Evolutionary conservation across 257 asterid species (phyloP).

Genomic region (Petrea volubilis): DNA sequence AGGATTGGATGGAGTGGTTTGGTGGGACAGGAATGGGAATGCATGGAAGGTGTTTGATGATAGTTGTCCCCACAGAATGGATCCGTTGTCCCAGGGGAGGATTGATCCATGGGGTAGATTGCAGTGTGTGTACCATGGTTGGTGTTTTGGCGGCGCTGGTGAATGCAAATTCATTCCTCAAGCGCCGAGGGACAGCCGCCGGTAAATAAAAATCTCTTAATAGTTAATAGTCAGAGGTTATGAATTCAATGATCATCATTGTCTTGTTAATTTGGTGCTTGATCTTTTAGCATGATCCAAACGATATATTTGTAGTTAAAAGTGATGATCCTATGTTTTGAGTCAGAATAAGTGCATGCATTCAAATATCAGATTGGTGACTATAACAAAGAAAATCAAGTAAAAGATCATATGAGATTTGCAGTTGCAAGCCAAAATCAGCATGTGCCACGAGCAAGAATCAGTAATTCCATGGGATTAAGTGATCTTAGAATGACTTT

Average conservation of each 20-base stretch:
- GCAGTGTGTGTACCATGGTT: constrained; percentile 95
- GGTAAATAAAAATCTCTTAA: constrained; percentile 31
- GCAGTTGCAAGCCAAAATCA: not conserved
- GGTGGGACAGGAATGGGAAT: constrained; percentile 80
- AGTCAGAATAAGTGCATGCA: not conserved
- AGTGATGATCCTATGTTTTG: not conserved
- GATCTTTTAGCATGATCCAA: not conserved
- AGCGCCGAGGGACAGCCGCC: constrained; percentile 83
- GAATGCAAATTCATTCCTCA: constrained; percentile 89
- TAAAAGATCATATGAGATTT: not conserved
- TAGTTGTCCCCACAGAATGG: constrained; percentile 82
- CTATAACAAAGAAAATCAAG: not conserved
- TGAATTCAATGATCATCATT: not conserved
- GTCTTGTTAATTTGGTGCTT: too few species aligned
- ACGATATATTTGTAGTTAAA: too few species aligned
- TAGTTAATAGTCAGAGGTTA: too few species aligned
- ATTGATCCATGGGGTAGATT: constrained; percentile 90
- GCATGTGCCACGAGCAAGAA: not conserved
- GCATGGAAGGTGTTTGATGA: constrained; percentile 90
- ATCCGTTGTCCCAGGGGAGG: constrained; percentile 87
- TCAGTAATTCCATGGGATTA: not conserved
- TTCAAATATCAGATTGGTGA: not conserved
- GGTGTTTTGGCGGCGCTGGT: constrained; percentile 84
- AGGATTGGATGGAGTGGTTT: constrained; percentile 72
- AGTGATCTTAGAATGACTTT: not conserved